Evolutionary conservation across 2,329 filamentous ascomycete genomes (phyloP).

Genomic region (Graphium sp.): DNA sequence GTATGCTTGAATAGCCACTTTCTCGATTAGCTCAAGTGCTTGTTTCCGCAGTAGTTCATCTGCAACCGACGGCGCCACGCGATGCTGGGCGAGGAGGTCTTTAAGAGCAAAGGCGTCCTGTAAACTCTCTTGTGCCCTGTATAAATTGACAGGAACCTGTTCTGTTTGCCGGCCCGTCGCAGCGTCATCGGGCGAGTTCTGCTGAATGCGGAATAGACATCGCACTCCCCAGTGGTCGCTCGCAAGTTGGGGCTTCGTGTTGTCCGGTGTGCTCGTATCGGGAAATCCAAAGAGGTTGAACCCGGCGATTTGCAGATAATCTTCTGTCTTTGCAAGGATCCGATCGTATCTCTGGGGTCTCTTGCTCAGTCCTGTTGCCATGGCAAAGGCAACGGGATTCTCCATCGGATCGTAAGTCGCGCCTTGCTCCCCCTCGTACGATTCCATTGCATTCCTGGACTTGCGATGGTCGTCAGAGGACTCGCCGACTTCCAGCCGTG

Average conservation of each 20-base stretch:
- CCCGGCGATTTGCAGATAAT: conserved; percentile 16
- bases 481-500: conserved; percentile 24
- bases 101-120: conserved; percentile 17
- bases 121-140: conserved; percentile 13
- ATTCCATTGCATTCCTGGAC: conserved; percentile 12
- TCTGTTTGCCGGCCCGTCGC: conserved; percentile 1
- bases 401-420: conserved; percentile 45
- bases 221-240: conserved; percentile 45
- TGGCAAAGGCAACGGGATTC: conserved; percentile 37
- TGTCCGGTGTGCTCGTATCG: conserved; percentile 7
- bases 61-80: conserved; percentile 25
- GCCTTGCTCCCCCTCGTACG: conserved; percentile 42
- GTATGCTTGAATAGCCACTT: conserved; percentile 19
- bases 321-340: conserved; percentile 32
- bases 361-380: conserved; percentile 26
- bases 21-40: conserved; percentile 28
- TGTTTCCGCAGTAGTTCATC: conserved; percentile 22
- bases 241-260: conserved; percentile 12
- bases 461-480: conserved; percentile 14
- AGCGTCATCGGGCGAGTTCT: not conserved
- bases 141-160: conserved; percentile 16
- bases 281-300: conserved; percentile 43
- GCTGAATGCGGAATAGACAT: conserved; percentile 16
- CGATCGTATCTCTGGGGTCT: conserved; percentile 50
- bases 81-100: conserved; percentile 16